phyloP scores from a whole-genome alignment of 1,284 basidiomycete genomes.

The Microbotryum saponariae region DNA sequence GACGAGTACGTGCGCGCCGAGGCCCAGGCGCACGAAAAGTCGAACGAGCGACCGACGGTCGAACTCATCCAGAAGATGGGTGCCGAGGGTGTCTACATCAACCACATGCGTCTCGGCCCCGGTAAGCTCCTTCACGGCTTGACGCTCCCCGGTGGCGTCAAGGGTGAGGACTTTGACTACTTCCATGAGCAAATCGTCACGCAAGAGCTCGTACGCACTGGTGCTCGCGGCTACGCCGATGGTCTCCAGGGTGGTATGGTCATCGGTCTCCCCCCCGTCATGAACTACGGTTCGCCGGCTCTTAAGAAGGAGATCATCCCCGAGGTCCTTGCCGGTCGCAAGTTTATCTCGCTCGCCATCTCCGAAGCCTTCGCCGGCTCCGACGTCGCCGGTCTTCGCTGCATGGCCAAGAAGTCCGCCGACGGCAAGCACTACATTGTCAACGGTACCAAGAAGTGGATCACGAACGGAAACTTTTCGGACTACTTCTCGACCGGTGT shows the following conservation, averaged over 20 bases:
- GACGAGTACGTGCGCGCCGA: conserved; percentile 35
- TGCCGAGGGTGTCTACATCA: conserved; percentile 53
- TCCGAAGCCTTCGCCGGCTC: conserved; percentile 70
- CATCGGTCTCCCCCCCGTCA: conserved; percentile 48
- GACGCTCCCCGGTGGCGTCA: conserved; percentile 72
- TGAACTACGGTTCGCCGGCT: conserved; percentile 73
- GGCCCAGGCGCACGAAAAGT: conserved; percentile 39
- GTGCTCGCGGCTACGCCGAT: conserved; percentile 59
- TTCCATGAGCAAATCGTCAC: conserved; percentile 77
- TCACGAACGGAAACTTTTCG: conserved; percentile 41
- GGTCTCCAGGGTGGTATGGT: conserved; percentile 17
- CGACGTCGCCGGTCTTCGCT: conserved; percentile 47
- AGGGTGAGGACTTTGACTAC: conserved; percentile 81
- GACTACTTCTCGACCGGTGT: conserved; percentile 32
- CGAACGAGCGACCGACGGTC: conserved; percentile 37
- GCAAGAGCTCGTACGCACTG: conserved; percentile 72
- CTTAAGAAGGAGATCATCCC: conserved; percentile 69
- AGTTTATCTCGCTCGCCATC: conserved; percentile 75
- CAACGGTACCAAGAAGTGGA: conserved; percentile 47
- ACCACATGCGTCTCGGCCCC: conserved; percentile 82
- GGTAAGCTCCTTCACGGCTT: conserved; percentile 70
- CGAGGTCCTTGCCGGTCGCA: conserved; percentile 71
- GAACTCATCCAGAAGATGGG: conserved; percentile 42
- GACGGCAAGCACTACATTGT: conserved; percentile 73
- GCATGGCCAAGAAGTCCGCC: conserved; percentile 69